Percentiles rank a stretch among this genome's conserved stretches.
phyloP scores from a whole-genome alignment of 2,329 filamentous ascomycete species.

The Nannizzia gypsea region DNA sequence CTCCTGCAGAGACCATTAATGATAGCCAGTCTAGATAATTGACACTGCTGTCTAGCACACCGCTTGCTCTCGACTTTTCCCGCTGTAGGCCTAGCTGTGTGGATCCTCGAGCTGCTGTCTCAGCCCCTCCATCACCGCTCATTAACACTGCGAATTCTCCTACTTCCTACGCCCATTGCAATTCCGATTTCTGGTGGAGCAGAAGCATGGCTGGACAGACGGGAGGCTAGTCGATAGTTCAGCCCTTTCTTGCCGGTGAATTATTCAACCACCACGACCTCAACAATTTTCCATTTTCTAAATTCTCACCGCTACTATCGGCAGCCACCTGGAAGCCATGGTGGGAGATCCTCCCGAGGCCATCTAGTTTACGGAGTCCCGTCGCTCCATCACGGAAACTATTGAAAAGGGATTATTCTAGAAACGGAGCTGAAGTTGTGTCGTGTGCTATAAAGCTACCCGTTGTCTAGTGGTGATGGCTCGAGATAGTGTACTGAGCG shows the following conservation, averaged over 20 bases:
- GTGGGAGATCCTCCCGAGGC: background rate
- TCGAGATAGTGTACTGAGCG: background rate
- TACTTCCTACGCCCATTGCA: background rate
- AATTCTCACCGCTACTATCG: conserved; percentile 1
- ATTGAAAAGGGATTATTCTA: background rate
- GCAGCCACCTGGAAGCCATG: background rate
- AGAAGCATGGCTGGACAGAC: background rate
- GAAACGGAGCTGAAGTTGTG: background rate
- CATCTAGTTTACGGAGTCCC: background rate
- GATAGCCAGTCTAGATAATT: too few species aligned
- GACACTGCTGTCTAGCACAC: too few species aligned
- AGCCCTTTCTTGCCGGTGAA: background rate
- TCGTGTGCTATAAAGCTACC: background rate
- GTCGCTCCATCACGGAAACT: background rate
- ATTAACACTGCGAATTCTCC: too few species aligned
- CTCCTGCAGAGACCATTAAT: too few species aligned
- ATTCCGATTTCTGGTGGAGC: background rate
- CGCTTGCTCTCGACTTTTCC: too few species aligned
- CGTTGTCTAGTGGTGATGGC: background rate
- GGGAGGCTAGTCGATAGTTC: background rate
- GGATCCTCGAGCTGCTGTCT: too few species aligned
- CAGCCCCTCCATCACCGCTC: too few species aligned
- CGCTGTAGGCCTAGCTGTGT: too few species aligned
- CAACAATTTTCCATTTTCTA: background rate
- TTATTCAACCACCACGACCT: background rate